Conservation (phyloP, 1,139 yeast genomes). For the Blastobotrys apis region DNA sequence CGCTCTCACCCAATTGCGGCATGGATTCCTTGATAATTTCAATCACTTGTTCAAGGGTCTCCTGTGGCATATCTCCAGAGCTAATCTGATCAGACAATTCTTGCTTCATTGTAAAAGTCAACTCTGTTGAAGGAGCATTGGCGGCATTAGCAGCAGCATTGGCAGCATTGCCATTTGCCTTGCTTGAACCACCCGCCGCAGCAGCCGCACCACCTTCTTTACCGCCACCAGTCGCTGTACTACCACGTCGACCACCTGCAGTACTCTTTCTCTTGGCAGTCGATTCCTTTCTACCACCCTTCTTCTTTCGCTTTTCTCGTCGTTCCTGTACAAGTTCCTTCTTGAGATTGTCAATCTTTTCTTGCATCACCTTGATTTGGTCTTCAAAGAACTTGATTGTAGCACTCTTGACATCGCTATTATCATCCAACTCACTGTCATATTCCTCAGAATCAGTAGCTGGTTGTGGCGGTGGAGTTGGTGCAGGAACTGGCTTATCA, state of each 20-base stretch:
- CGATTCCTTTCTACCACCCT: slow-evolving; percentile 32
- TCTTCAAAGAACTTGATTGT: slow-evolving; percentile 86
- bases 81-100: slow-evolving; percentile 84
- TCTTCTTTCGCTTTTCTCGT: slow-evolving; percentile 41
- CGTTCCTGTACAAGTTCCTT: slow-evolving; percentile 54
- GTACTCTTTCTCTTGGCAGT: slow-evolving; percentile 21
- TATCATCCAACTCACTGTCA: slow-evolving; percentile 52
- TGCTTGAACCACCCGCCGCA: slow-evolving; percentile 9
- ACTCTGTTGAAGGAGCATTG: slow-evolving; percentile 16
- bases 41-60: slow-evolving; percentile 77
- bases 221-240: slow-evolving; percentile 14
- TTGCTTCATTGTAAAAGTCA: slow-evolving; percentile 92
- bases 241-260: slow-evolving; percentile 19
- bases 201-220: slow-evolving; percentile 15
- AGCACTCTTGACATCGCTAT: slow-evolving; percentile 54
- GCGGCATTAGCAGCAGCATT: slow-evolving; percentile 14
- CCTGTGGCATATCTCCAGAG: slow-evolving; percentile 57
- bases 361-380: slow-evolving; percentile 80
- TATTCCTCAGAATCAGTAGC: slow-evolving; percentile 45
- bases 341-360: slow-evolving; percentile 77
- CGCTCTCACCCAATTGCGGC: slow-evolving; percentile 71
- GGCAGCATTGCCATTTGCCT: slow-evolving; percentile 19
- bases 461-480: slow-evolving; percentile 49
- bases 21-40: slow-evolving; percentile 82
- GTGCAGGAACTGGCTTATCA: slow-evolving; percentile 76